These are phyloP conservation scores for Xylariaceae sp. DNA, from an alignment of 2,329 filamentous ascomycete species.

Conservation along the genomic window DNA sequence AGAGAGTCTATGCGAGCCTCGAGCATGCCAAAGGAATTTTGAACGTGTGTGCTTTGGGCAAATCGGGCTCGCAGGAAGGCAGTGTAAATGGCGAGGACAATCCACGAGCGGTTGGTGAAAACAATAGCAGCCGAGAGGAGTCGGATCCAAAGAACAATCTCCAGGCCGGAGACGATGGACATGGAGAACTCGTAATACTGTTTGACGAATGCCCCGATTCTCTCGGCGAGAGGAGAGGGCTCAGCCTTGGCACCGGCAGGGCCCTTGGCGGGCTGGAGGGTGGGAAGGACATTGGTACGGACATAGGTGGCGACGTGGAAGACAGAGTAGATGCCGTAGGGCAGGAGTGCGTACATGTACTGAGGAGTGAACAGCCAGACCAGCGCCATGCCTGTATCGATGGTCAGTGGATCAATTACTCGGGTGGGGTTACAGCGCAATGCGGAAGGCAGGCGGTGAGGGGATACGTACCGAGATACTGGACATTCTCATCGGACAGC, in stretches of 20 bases:
- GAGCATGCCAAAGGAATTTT: slow-evolving; percentile 70
- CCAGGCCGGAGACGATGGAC: slow-evolving; percentile 83
- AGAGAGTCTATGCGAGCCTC: slow-evolving; percentile 74
- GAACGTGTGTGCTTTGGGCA: slow-evolving; percentile 89
- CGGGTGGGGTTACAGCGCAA: background rate
- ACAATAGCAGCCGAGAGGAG: slow-evolving; percentile 75
- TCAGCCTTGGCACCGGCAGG: slow-evolving; percentile 54
- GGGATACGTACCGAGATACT: slow-evolving; percentile 77
- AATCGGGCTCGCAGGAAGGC: slow-evolving; percentile 88
- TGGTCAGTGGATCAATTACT: slow-evolving; percentile 12
- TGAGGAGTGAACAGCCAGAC: slow-evolving; percentile 93
- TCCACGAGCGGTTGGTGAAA: slow-evolving; percentile 89
- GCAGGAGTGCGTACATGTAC: slow-evolving; percentile 83
- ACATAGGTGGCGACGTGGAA: slow-evolving; percentile 98
- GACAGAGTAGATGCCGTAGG: slow-evolving; percentile 93
- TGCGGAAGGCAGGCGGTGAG: slow-evolving; percentile 7
- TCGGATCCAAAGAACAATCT: slow-evolving; percentile 83
- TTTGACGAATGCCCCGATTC: slow-evolving; percentile 92
- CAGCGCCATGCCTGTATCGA: slow-evolving; percentile 68
- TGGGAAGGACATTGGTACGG: slow-evolving; percentile 87
- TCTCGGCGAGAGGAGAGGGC: slow-evolving; percentile 65
- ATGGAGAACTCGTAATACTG: slow-evolving; percentile 96
- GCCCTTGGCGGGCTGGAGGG: slow-evolving; percentile 65
- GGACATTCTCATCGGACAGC: slow-evolving; percentile 88
- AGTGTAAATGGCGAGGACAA: slow-evolving; percentile 81